Conservation (phyloP, 345 rosid species). For the Murraya paniculata region DNA sequence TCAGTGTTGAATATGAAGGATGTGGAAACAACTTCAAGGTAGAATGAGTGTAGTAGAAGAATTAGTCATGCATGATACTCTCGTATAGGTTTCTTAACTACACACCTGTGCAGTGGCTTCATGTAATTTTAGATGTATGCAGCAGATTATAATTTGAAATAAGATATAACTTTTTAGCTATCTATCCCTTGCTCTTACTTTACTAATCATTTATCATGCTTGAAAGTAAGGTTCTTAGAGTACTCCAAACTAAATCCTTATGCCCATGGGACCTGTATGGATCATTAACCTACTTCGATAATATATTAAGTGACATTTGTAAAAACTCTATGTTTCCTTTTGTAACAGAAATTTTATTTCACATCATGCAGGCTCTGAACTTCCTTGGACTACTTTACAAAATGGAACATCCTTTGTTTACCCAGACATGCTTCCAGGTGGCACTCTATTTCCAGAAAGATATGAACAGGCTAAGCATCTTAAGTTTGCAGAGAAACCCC, state of each 20-base stretch:
- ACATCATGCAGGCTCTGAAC: slow-evolving; percentile 25
- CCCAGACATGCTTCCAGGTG: slow-evolving; percentile 18
- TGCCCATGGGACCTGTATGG: background rate
- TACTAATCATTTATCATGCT: background rate
- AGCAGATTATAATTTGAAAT: background rate
- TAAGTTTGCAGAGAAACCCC: slow-evolving; percentile 19
- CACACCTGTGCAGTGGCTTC: background rate
- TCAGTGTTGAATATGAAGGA: background rate
- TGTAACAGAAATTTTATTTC: background rate
- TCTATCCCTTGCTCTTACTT: background rate
- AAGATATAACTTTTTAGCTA: background rate
- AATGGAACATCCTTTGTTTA: slow-evolving; percentile 24
- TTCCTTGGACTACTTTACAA: slow-evolving; percentile 20
- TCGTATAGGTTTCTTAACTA: background rate
- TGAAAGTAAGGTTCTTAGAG: background rate
- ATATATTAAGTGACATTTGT: background rate
- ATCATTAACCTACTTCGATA: background rate
- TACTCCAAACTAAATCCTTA: background rate
- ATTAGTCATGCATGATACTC: background rate
- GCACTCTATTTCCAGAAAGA: slow-evolving; percentile 18
- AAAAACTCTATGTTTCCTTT: background rate
- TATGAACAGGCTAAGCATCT: slow-evolving; percentile 18
- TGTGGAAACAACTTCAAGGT: background rate
- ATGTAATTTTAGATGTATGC: background rate
- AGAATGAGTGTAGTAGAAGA: background rate